Conservation (phyloP, 495 filamentous ascomycete species). For the Penicillium atrosanguineum region DNA sequence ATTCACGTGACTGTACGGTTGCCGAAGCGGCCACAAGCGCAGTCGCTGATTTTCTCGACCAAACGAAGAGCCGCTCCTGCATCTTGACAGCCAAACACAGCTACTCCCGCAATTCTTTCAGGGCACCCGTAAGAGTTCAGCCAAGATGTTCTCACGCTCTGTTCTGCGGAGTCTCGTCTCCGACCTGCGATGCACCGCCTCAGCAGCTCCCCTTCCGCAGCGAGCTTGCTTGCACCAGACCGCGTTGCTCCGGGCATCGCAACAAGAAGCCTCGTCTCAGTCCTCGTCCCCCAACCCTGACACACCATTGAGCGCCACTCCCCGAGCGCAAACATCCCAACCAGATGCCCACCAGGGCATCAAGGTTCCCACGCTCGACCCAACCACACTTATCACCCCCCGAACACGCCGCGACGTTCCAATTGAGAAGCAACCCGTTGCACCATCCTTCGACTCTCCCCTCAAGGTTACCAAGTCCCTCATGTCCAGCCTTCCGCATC, state of each 20-base stretch:
- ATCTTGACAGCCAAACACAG: constrained; percentile 13
- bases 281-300: constrained; percentile 25
- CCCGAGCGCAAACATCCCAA: constrained; percentile 25
- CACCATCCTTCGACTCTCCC: constrained; percentile 34
- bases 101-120: constrained; percentile 13
- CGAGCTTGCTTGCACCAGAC: constrained; percentile 29
- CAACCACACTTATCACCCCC: constrained; percentile 13
- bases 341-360: constrained; percentile 9
- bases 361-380: constrained; percentile 10
- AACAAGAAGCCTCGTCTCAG: constrained; percentile 19
- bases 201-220: constrained; percentile 37
- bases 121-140: constrained; percentile 6
- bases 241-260: constrained; percentile 18
- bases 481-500: constrained; percentile 68
- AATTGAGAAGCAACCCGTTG: constrained; percentile 32
- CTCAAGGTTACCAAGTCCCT: constrained; percentile 55
- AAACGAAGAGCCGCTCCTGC: constrained; percentile 15
- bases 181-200: constrained; percentile 33
- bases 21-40: constrained; percentile 26
- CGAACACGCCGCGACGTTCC: constrained; percentile 25
- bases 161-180: constrained; percentile 34
- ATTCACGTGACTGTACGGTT: constrained; percentile 32
- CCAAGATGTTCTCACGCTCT: constrained; percentile 44
- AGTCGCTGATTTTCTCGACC: constrained; percentile 34
- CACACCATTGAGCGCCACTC: constrained; percentile 29